Evolutionary conservation across 805 yeast genomes (phyloP).

Genomic region (Yamadazyma takamatsuzukensis): DNA sequence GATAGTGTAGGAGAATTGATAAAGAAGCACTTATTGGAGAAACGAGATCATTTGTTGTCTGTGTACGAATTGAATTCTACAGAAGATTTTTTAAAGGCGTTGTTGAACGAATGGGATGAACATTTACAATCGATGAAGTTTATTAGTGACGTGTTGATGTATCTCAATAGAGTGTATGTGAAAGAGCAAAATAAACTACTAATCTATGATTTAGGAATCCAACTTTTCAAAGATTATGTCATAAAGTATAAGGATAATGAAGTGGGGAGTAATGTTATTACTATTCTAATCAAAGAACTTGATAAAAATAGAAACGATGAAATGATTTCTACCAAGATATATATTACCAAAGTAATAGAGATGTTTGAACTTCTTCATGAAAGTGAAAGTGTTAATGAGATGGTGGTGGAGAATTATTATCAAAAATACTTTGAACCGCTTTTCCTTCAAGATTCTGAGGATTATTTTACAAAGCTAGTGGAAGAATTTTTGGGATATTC

Average conservation of each 20-base stretch:
- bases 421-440: slow-evolving; percentile 62
- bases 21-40: slow-evolving; percentile 38
- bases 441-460: slow-evolving; percentile 51
- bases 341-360: slow-evolving; percentile 56
- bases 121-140: slow-evolving; percentile 70
- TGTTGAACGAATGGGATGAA: slow-evolving; percentile 60
- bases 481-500: slow-evolving; percentile 36
- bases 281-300: slow-evolving; percentile 52
- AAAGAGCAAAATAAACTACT: slow-evolving; percentile 61
- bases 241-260: slow-evolving; percentile 45
- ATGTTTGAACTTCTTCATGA: slow-evolving; percentile 71
- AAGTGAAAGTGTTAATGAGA: slow-evolving; percentile 15
- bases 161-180: slow-evolving; percentile 80
- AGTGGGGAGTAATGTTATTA: slow-evolving; percentile 50
- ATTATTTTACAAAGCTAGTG: slow-evolving; percentile 50
- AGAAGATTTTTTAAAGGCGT: slow-evolving; percentile 33
- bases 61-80: slow-evolving; percentile 12
- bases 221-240: slow-evolving; percentile 58
- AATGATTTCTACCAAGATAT: slow-evolving; percentile 48
- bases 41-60: slow-evolving; percentile 17
- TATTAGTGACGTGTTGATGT: slow-evolving; percentile 81
- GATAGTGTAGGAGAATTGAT: slow-evolving; percentile 53
- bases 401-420: slow-evolving; percentile 58
- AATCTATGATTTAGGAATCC: slow-evolving; percentile 71
- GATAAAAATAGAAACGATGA: slow-evolving; percentile 52